Conservation (phyloP, 176 grass and related monocot species). For the Ensete glaucum region DNA sequence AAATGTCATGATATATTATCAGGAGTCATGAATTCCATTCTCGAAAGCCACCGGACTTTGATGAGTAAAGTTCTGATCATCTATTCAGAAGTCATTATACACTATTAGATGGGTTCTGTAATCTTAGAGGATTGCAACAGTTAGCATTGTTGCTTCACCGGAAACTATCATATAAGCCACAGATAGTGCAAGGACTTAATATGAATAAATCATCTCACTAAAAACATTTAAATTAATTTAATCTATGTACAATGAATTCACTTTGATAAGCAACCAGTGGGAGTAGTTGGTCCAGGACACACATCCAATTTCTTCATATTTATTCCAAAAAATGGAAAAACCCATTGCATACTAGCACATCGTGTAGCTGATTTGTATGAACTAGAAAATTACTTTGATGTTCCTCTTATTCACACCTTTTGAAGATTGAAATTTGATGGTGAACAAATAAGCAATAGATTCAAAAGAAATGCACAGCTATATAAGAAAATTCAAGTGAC, state of each 20-base stretch:
- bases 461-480: not conserved
- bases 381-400: constrained; percentile 1
- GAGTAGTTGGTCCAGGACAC: not conserved
- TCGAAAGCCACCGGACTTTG: not conserved
- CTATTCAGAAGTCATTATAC: not conserved
- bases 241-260: not conserved
- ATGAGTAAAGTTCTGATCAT: not conserved
- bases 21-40: not conserved
- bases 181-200: not conserved
- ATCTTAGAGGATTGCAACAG: not conserved
- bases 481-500: not conserved
- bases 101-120: too few species aligned
- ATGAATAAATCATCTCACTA: not conserved
- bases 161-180: not conserved
- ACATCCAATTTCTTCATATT: not conserved
- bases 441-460: not conserved
- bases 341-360: not conserved
- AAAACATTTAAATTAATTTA: not conserved
- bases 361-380: not conserved
- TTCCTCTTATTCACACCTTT: not conserved
- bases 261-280: not conserved
- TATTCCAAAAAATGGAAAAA: not conserved
- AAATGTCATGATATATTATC: not conserved
- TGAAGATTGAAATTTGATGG: not conserved
- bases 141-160: not conserved